These are phyloP conservation scores for Myxozyma neglecta DNA, from an alignment of 805 yeast species.

Conservation along the genomic window DNA sequence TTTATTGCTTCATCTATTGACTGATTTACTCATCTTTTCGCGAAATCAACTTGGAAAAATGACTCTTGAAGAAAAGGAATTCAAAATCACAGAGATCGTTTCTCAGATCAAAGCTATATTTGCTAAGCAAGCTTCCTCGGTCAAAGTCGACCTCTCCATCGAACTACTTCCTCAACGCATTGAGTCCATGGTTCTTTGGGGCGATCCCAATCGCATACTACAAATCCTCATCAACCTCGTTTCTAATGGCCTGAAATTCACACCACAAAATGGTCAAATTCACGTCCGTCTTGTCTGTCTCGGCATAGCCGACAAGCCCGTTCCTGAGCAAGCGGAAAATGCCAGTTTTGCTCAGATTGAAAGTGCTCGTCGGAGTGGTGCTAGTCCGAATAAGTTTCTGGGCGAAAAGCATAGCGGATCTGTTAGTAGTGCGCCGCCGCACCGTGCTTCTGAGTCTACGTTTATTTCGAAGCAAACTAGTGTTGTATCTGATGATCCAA, in stretches of 20 bases:
- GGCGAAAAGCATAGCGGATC: not conserved
- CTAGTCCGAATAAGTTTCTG: not conserved
- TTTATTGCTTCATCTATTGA: conserved; percentile 78
- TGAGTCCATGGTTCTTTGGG: conserved; percentile 67
- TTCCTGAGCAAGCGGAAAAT: not conserved
- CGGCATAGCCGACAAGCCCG: conserved; percentile 65
- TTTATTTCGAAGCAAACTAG: not conserved
- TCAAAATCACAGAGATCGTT: conserved; percentile 76
- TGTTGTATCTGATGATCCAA: not conserved
- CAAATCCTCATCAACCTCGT: conserved; percentile 93
- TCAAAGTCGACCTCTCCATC: conserved; percentile 67
- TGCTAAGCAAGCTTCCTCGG: conserved; percentile 74
- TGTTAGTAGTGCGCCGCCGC: not conserved
- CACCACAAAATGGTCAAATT: conserved; percentile 58
- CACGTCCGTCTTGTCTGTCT: conserved; percentile 31
- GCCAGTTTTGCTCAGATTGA: not conserved
- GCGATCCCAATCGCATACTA: conserved; percentile 86
- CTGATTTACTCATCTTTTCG: conserved; percentile 89
- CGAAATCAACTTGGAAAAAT: conserved; percentile 84
- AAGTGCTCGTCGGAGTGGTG: not conserved
- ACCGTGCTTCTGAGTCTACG: not conserved
- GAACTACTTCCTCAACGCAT: conserved; percentile 52
- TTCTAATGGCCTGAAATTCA: conserved; percentile 86
- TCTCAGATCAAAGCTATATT: conserved; percentile 84
- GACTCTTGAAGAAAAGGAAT: conserved; percentile 78